phyloP scores from a whole-genome alignment of 352 stramenopile genomes.

The Peronospora belbahrii region DNA sequence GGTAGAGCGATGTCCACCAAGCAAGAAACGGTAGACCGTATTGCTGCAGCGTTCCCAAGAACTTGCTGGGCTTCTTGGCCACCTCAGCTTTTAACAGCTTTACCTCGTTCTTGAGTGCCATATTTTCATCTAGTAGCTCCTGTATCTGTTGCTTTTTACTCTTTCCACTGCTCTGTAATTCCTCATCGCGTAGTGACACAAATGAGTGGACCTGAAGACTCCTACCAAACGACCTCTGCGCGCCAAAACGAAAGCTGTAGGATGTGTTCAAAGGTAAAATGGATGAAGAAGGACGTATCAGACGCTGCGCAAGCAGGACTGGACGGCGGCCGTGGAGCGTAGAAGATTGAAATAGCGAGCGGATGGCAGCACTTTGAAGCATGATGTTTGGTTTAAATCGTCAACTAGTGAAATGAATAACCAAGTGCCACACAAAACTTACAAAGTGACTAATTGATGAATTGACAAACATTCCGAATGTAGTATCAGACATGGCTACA shows the following conservation, averaged over 20 bases:
- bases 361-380: constrained; percentile 21
- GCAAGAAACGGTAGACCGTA: constrained; percentile 80
- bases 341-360: constrained; percentile 22
- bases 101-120: constrained; percentile 61
- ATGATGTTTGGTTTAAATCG: no score
- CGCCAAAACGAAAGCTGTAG: constrained; percentile 9
- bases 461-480: no score
- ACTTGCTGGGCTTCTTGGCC: constrained; percentile 66
- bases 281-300: constrained; percentile 11
- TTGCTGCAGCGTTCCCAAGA: constrained; percentile 73
- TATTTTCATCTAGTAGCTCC: constrained; percentile 70
- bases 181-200: constrained; percentile 37
- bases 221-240: constrained; percentile 16
- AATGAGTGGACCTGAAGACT: constrained; percentile 43
- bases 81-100: constrained; percentile 36
- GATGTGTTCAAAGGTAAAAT: constrained; percentile 13
- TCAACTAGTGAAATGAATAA: no score
- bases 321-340: constrained; percentile 10
- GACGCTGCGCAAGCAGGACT: constrained; percentile 14
- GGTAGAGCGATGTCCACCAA: constrained; percentile 79
- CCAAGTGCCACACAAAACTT: no score
- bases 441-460: no score
- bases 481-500: no score
- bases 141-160: constrained; percentile 53
- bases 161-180: constrained; percentile 20